Conservation (phyloP, 495 filamentous ascomycete species). For the Neurospora sp. region DNA sequence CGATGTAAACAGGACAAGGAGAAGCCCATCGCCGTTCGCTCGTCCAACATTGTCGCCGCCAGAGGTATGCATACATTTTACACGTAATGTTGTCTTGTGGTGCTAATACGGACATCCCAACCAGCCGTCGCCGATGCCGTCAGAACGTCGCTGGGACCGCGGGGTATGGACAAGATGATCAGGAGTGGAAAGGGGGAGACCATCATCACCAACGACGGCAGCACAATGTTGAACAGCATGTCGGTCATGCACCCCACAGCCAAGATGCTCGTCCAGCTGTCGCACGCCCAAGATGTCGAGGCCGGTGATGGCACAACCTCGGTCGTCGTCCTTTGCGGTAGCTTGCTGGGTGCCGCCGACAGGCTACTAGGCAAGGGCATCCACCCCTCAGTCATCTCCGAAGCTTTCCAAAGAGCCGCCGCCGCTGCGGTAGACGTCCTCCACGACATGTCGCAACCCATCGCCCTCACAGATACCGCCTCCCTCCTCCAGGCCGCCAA, state of each 20-base stretch:
- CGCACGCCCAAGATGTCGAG: constrained; percentile 95
- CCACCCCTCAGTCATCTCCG: constrained; percentile 94
- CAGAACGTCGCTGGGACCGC: constrained; percentile 55
- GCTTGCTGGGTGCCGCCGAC: constrained; percentile 87
- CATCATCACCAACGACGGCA: constrained; percentile 98
- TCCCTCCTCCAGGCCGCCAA: constrained; percentile 93
- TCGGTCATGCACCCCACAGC: constrained; percentile 96
- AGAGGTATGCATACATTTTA: constrained; percentile 53
- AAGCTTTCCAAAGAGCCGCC: constrained; percentile 93
- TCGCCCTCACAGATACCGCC: constrained; percentile 76
- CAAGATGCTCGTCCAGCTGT: constrained; percentile 96
- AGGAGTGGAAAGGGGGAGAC: constrained; percentile 92
- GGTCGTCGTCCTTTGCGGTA: constrained; percentile 94
- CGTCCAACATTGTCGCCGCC: constrained; percentile 91
- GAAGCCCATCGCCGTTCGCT: constrained; percentile 94
- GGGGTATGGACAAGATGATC: constrained; percentile 98
- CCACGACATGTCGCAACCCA: constrained; percentile 90
- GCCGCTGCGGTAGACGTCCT: constrained; percentile 79
- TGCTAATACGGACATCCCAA: neutral
- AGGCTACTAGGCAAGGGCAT: constrained; percentile 82
- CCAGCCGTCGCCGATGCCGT: constrained; percentile 93
- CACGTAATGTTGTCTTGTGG: neutral
- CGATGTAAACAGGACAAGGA: constrained; percentile 68
- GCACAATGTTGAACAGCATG: constrained; percentile 98
- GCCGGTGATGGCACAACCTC: constrained; percentile 98